Conservation (phyloP, 2,329 filamentous ascomycete species). For the Scopulariopsis brevicaulis region DNA sequence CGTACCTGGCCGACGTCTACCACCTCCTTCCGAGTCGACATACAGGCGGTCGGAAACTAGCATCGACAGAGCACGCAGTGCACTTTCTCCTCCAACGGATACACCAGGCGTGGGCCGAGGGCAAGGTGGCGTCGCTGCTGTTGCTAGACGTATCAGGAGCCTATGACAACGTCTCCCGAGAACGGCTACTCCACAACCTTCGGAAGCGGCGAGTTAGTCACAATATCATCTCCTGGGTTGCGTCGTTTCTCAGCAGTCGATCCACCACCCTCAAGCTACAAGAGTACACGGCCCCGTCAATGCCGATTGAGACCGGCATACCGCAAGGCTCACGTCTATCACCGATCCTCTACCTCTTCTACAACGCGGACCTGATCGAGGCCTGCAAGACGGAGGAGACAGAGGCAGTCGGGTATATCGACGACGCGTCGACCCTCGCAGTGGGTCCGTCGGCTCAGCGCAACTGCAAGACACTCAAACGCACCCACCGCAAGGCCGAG, state of each 20-base stretch:
- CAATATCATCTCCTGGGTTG: conserved; percentile 11
- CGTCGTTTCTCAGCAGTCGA: conserved; percentile 9
- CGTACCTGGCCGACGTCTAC: conserved; percentile 6
- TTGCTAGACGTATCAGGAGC: conserved; percentile 8
- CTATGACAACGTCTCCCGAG: no score
- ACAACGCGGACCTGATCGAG: conserved; percentile 14
- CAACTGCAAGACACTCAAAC: conserved; percentile 10
- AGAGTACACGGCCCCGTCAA: conserved; percentile 6
- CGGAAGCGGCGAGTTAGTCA: conserved; percentile 8
- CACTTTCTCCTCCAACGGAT: conserved; percentile 7
- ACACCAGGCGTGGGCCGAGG: conserved; percentile 6
- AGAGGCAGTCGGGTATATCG: conserved; percentile 7
- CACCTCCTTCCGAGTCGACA: no score
- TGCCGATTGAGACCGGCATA: conserved; percentile 9
- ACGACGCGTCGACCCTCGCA: conserved; percentile 8
- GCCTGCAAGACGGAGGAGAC: conserved; percentile 6
- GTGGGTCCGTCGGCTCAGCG: conserved; percentile 6
- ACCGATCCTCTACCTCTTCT: conserved; percentile 15
- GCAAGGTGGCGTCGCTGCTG: conserved; percentile 7
- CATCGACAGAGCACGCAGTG: no score
- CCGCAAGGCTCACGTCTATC: conserved; percentile 13
- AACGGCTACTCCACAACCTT: conserved; percentile 10
- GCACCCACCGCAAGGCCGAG: conserved; percentile 8
- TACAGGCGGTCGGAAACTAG: no score
- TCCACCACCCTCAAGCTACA: conserved; percentile 7